Evolutionary conservation across 2,329 filamentous ascomycete species (phyloP), one percentile per base, ranked within the genome.

Genomic region (Arthroderma sp.): DNA sequence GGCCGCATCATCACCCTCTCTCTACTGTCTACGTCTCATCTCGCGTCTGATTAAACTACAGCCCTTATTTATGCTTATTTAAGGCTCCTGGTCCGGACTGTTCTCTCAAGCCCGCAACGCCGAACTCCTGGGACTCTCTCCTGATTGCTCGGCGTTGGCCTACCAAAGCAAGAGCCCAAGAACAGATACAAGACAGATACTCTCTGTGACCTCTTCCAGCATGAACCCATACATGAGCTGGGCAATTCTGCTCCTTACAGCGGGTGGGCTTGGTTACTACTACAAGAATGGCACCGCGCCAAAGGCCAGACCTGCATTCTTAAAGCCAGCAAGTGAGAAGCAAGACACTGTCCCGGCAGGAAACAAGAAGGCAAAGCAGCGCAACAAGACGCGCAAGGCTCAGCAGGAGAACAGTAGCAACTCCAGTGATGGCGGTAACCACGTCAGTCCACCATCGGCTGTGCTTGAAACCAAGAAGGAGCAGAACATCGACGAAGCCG

Each of bases 141-240:
- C 28, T 33, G 23, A 31, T 19, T 31, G 28, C 44, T 51, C 44
- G 44, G 41, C 41, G 41, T 44, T 44, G 13, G 41, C 28, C 28
- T n/a, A 31, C 28, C 41, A 19, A n/a, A n/a, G n/a, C n/a, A n/a
- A n/a, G n/a, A n/a, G n/a, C n/a, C n/a, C n/a, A n/a, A n/a, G n/a
- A n/a, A 13, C 19, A 25, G 21, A 23, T 19, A 19, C 19, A 19
- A 19, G 41, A 44, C 19, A 44, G 23, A 11, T 8, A 37, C 25
- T 23, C 23, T 31, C 25, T n/a, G 13, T 51, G 44, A 7, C n/a
- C 23, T 19, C 44, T 19, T 21, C n/a, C 51, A 51, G 23, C 44
- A 74, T 74, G 72, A 74, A 74, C 60, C 71, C 72, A 3, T 74
- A 73, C 61, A 58, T 74, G 49, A 74, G 70, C 61, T 75, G 73